Evolutionary conservation across 1,284 basidiomycete genomes (phyloP), one percentile per base, ranked within the genome.

Genomic region (Naganishia sp.): DNA sequence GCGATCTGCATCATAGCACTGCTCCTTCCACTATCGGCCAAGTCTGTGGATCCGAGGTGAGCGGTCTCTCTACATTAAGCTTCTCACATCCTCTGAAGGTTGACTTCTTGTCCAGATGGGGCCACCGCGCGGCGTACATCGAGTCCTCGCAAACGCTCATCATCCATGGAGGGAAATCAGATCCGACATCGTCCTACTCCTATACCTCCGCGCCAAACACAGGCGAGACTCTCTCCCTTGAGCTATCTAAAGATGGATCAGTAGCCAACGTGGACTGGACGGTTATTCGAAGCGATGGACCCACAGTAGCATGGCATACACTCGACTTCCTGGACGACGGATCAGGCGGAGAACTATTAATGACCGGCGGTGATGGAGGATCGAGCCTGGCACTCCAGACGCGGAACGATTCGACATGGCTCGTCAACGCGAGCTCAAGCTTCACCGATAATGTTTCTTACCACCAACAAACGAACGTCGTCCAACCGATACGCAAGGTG

Each of bases 291-390:
- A 81, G 81, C 18, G 57, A 42, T 44, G 67, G 80, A 0, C 89
- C 89, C 7, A 77, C 84, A 6, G 81, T 91, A 18, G 85, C 88
- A n/a, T 93, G 90, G 88, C 88, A 92, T 73, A 86, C 88, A 0
- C 78, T 92, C 44, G 88, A 88, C 10, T 84, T 87, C 4, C 83
- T 86, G 78, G 85, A 85, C 43, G 87, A 88, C 7, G 84, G 87
- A 6, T 83, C 86, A 78, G 85, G 85, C 3, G 57, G 18, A 6
- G 65, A 68, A 68, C 46, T 70, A 3, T 71, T 87, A 1, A 81
- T 94, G 2, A 90, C 92, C 68, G 91, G 91, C 36, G 91, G 91
- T 9, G 83, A 87, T 72, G 85, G 86, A 9, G 88, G 84, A 0
- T 83, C 86, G 1, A 82, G 84, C 13, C 81, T 83, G 55, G 81